Conservation (phyloP, 2,329 filamentous ascomycete genomes). For the Periconia digitata region DNA sequence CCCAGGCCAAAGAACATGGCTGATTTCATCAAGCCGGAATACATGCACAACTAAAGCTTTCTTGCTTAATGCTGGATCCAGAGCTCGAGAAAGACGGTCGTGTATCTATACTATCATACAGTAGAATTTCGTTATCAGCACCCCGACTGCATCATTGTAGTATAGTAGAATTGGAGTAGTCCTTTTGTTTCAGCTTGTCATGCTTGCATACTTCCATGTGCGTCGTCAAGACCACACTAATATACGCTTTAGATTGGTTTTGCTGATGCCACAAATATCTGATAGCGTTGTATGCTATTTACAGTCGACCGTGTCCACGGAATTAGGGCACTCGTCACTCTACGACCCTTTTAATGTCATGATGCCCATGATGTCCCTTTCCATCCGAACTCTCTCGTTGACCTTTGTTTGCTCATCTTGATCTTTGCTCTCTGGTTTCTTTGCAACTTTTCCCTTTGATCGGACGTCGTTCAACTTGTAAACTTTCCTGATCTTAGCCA, state of each 20-base stretch:
- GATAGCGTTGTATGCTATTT: too few species aligned
- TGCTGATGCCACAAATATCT: too few species aligned
- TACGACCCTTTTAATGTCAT: constrained; percentile 73
- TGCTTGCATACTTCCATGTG: not conserved
- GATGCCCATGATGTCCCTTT: constrained; percentile 69
- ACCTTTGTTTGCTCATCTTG: constrained; percentile 32
- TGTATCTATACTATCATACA: constrained; percentile 32
- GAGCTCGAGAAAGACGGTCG: constrained; percentile 15
- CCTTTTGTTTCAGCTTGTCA: constrained; percentile 12
- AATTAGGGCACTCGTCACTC: too few species aligned
- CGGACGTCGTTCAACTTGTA: constrained; percentile 72
- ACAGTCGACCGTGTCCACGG: too few species aligned
- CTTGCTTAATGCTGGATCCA: constrained; percentile 2
- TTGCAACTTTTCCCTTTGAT: constrained; percentile 22
- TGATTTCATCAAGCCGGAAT: constrained; percentile 93
- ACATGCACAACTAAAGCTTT: constrained; percentile 64
- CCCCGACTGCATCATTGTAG: constrained; percentile 29
- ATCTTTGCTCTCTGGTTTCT: constrained; percentile 28
- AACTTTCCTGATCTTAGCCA: constrained; percentile 73
- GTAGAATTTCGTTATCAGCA: constrained; percentile 2
- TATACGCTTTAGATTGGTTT: too few species aligned
- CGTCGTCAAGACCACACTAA: too few species aligned
- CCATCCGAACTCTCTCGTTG: constrained; percentile 58
- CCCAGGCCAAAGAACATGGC: constrained; percentile 88
- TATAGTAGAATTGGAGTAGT: constrained; percentile 32